These are phyloP conservation scores for Chaetomiaceae sp. DNA, from an alignment of 2,329 filamentous ascomycete species.

Conservation along the genomic window DNA sequence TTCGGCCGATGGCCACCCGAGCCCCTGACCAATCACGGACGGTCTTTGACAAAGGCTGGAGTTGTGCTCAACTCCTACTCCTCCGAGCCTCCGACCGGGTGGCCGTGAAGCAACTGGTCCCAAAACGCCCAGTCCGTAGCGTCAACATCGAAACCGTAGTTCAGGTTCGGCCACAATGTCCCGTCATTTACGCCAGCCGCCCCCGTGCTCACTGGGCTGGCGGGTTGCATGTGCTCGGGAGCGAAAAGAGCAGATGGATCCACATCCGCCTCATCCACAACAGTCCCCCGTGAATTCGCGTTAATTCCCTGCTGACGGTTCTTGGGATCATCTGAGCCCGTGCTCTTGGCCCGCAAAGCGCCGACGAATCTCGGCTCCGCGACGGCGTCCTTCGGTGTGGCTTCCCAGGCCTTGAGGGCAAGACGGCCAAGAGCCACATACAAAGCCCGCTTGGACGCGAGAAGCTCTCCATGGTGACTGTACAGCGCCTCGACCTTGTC, in stretches of 20 bases:
- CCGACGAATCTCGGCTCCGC: background rate
- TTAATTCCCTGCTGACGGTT: no score
- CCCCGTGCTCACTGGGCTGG: no score
- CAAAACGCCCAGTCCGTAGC: background rate
- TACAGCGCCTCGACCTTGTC: background rate
- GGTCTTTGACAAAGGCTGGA: no score
- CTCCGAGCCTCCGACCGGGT: no score
- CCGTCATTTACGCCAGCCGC: no score
- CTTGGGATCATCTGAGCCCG: no score
- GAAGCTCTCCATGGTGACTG: background rate
- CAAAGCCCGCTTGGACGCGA: background rate
- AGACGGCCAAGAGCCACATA: background rate
- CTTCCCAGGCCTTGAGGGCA: background rate
- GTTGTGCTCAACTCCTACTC: no score
- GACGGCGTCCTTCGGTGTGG: background rate
- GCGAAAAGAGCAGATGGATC: background rate
- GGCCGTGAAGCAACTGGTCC: background rate
- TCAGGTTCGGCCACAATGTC: no score
- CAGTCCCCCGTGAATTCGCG: no score
- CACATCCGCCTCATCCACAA: no score
- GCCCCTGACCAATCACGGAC: constrained; percentile 3
- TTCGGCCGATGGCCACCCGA: background rate
- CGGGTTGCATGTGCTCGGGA: background rate
- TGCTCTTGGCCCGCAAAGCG: background rate
- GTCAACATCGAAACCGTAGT: background rate